A percentile compares a stretch with the other conserved stretches of the same genome.
Conservation (phyloP, 192 early-diverging fungal species). For the Gryganskiella cystojenkinii region DNA sequence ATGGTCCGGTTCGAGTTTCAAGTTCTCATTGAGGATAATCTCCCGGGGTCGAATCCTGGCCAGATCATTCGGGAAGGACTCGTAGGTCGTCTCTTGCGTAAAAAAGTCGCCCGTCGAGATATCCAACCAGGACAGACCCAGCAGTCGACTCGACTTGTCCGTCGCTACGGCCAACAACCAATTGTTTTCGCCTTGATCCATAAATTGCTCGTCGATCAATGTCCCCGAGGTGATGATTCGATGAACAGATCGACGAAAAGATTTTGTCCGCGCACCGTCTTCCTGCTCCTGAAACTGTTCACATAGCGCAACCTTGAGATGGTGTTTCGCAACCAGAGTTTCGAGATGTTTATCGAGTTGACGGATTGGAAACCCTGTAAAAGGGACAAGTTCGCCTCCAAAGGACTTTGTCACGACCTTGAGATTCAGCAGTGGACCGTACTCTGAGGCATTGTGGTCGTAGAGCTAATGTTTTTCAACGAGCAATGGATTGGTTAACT, state of each 20-base stretch:
- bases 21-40: constrained; percentile 68
- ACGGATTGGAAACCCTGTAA: constrained; percentile 78
- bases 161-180: constrained; percentile 76
- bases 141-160: constrained; percentile 18
- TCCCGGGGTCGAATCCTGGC: constrained; percentile 88
- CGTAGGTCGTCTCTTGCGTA: constrained; percentile 63
- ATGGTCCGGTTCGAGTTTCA: constrained; percentile 17
- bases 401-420: constrained; percentile 78
- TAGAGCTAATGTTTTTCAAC: constrained; percentile 68
- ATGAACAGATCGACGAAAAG: constrained; percentile 75
- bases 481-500: no score
- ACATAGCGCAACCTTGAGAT: constrained; percentile 73
- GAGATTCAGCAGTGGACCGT: constrained; percentile 73
- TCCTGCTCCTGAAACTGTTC: constrained; percentile 65
- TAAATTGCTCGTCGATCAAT: constrained; percentile 80
- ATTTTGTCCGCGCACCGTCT: constrained; percentile 53
- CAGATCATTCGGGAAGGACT: constrained; percentile 71
- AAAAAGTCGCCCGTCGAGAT: constrained; percentile 91
- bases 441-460: constrained; percentile 75
- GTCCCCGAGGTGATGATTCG: constrained; percentile 91
- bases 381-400: constrained; percentile 59
- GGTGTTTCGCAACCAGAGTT: constrained; percentile 67
- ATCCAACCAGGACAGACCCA: constrained; percentile 92
- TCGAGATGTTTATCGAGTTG: constrained; percentile 74
- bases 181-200: constrained; percentile 73